These are phyloP conservation scores for Hemerocallis citrina DNA, from an alignment of 106 monocot species.

Conservation along the genomic window DNA sequence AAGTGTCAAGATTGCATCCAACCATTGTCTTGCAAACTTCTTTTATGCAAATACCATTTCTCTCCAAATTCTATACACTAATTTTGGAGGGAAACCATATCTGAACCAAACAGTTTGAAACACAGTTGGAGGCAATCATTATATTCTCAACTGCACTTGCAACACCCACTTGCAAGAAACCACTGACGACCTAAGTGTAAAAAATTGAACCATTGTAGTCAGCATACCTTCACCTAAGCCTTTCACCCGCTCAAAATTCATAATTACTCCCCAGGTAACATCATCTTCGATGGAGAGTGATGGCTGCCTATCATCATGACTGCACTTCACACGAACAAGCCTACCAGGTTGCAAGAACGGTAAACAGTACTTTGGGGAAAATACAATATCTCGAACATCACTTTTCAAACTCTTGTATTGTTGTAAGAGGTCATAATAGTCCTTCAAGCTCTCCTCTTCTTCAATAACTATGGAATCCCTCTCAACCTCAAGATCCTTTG, in stretches of 20 bases:
- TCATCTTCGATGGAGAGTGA: slow-evolving; percentile 45
- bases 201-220: not conserved
- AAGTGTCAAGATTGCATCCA: no score
- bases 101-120: no score
- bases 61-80: no score
- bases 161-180: no score
- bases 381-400: slow-evolving; percentile 59
- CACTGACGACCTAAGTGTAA: no score
- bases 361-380: slow-evolving; percentile 71
- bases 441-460: slow-evolving; percentile 86
- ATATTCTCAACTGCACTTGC: no score
- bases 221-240: slow-evolving; percentile 50
- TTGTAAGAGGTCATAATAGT: slow-evolving; percentile 79
- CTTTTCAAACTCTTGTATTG: slow-evolving; percentile 70
- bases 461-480: slow-evolving; percentile 89
- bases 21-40: no score
- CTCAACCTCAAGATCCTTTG: slow-evolving; percentile 66
- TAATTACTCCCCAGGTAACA: slow-evolving; percentile 75
- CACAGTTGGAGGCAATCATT: no score
- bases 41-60: no score
- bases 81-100: no score
- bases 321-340: slow-evolving; percentile 40
- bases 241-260: slow-evolving; percentile 73
- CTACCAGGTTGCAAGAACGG: slow-evolving; percentile 91
- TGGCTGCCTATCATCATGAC: slow-evolving; percentile 25